Evolutionary conservation across 768 basidiomycete species (phyloP), one percentile per base, ranked within the genome.

Genomic region (Porphyrellus cyaneotinctus): DNA sequence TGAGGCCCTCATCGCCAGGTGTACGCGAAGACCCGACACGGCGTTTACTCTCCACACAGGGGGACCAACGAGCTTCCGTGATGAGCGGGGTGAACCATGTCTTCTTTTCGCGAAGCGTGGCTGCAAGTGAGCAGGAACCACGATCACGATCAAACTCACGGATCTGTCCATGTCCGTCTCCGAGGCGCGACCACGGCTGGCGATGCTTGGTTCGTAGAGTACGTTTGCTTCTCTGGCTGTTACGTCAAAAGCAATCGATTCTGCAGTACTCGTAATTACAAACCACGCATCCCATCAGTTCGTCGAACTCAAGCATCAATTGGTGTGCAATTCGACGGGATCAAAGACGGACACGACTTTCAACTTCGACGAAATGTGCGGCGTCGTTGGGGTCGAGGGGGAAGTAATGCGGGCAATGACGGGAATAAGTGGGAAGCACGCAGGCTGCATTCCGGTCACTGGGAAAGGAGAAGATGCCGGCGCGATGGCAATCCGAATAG

Each of bases 221-320:
- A 45, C 18, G 63, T n/a, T n/a, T n/a, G n/a, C n/a, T n/a, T 70
- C 53, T 58, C 61, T 8, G 74, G 77, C 2, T 70, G 73, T 64
- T 76, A 76, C 62, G 74, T 88, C 43, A 78, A 77, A n/a, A 0
- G 72, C 87, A 3, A 51, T 85, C n/a, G 85, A 86, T 66, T 61
- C 86, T 9, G 64, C 54, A 24, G 64, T 74, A 0, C 66, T 77
- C 23, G 33, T n/a, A 39, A 58, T 14, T 18, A 42, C 28, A 47
- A 42, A 52, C 44, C 59, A 70, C 18, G 56, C 61, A 2, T 54
- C 44, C 44, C 64, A 70, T 7, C 76, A 81, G 56, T 81, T 85
- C 52, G 49, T 73, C 43, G 75, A 28, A 14, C 78, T 75, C 22
- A 70, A 69, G 48, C 74, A 75, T 46, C 74, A 78, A 57, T 70